Evolutionary conservation across 495 filamentous ascomycete genomes (phyloP).

Genomic region (Talaromyces ruber): DNA sequence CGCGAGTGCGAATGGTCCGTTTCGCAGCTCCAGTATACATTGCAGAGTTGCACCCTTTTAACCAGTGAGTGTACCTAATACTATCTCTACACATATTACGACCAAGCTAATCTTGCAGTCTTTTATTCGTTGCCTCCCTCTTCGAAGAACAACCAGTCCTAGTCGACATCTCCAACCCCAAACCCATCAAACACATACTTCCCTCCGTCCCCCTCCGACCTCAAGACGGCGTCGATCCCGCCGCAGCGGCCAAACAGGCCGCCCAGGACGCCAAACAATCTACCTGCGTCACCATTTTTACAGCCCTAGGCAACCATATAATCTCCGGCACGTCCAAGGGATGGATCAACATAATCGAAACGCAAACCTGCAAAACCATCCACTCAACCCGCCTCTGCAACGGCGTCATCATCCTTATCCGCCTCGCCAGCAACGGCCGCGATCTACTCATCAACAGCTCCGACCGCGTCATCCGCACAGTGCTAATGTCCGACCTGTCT

Average conservation of each 20-base stretch:
- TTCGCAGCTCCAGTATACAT: slow-evolving; percentile 93
- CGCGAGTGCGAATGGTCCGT: slow-evolving; percentile 59
- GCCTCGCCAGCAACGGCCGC: slow-evolving; percentile 72
- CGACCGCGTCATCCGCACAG: slow-evolving; percentile 85
- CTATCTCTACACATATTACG: too few relatives aligned
- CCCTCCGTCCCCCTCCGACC: slow-evolving; percentile 72
- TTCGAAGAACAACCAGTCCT: slow-evolving; percentile 89
- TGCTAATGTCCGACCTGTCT: slow-evolving; percentile 61
- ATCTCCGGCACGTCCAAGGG: slow-evolving; percentile 89
- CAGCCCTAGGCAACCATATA: slow-evolving; percentile 73
- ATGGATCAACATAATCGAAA: slow-evolving; percentile 89
- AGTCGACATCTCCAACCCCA: slow-evolving; percentile 63
- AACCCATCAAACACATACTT: slow-evolving; percentile 63
- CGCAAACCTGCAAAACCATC: slow-evolving; percentile 65
- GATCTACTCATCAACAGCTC: slow-evolving; percentile 84
- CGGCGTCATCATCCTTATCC: slow-evolving; percentile 81
- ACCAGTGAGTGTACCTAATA: slow-evolving; percentile 61
- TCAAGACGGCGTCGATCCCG: slow-evolving; percentile 51
- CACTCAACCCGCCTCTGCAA: slow-evolving; percentile 79
- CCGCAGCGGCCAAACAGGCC: slow-evolving; percentile 69
- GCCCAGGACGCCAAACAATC: slow-evolving; percentile 89
- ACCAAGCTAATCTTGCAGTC: slow-evolving; percentile 31
- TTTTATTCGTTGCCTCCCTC: slow-evolving; percentile 75
- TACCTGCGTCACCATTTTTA: slow-evolving; percentile 87
- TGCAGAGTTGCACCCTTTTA: slow-evolving; percentile 85